Conservation (phyloP, 1,284 basidiomycete genomes). For the Apiotrichum domesticum region DNA sequence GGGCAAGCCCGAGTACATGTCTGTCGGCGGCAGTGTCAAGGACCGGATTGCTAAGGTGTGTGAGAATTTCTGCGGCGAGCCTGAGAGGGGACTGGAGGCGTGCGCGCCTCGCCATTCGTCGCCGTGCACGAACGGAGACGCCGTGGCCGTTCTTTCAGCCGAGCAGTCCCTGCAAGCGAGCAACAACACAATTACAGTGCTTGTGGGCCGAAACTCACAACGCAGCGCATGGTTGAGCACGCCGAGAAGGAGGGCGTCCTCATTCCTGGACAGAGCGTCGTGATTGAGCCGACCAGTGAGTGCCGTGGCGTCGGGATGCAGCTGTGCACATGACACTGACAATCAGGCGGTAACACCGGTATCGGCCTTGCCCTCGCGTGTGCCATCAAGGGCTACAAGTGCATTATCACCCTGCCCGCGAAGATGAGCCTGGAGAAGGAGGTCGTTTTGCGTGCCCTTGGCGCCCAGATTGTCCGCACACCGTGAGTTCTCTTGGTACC, state of each 20-base stretch:
- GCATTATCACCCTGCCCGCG: slow-evolving; percentile 88
- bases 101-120: too few relatives aligned
- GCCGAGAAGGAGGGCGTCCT: slow-evolving; percentile 83
- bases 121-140: too few relatives aligned
- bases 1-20: slow-evolving; percentile 85
- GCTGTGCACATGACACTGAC: not conserved
- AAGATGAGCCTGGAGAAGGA: slow-evolving; percentile 98
- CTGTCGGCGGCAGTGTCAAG: slow-evolving; percentile 89
- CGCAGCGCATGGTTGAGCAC: slow-evolving; percentile 78
- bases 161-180: not conserved
- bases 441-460: slow-evolving; percentile 80
- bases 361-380: slow-evolving; percentile 88
- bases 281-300: slow-evolving; percentile 70
- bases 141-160: too few relatives aligned
- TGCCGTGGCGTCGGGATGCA: not conserved
- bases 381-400: slow-evolving; percentile 53
- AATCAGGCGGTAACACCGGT: slow-evolving; percentile 80
- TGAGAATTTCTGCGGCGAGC: too few relatives aligned
- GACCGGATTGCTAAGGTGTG: slow-evolving; percentile 79
- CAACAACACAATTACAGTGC: not conserved
- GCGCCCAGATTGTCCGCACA: slow-evolving; percentile 89
- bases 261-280: slow-evolving; percentile 78
- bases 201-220: not conserved
- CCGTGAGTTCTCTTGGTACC: slow-evolving; percentile 55
- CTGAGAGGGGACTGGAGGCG: too few relatives aligned